phyloP scores from a whole-genome alignment of 306 rosid species.

The Senna siamea region DNA sequence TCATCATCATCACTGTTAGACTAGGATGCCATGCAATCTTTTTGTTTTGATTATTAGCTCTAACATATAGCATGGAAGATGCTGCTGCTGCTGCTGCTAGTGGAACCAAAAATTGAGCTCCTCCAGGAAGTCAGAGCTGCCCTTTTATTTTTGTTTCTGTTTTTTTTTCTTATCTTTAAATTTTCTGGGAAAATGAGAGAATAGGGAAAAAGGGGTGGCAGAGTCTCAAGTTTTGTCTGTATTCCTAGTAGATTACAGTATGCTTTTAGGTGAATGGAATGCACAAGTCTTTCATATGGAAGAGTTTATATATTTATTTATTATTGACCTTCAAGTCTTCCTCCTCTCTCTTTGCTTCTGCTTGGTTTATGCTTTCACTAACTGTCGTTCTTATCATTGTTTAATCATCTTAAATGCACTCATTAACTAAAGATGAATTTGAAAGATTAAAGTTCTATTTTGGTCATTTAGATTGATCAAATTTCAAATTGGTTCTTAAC shows the following conservation, averaged over 20 bases:
- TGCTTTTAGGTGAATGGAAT: neutral
- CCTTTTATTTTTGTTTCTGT: conserved; percentile 23
- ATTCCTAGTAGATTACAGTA: conserved; percentile 1
- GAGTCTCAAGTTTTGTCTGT: conserved; percentile 52
- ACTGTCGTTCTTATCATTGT: neutral
- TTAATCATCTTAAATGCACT: neutral
- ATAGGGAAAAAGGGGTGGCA: conserved; percentile 18
- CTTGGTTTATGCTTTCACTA: conserved; percentile 5
- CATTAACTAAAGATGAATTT: too few relatives aligned
- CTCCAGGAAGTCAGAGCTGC: conserved; percentile 40
- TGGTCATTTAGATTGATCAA: too few relatives aligned
- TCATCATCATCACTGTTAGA: conserved; percentile 19
- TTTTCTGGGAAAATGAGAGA: conserved; percentile 6
- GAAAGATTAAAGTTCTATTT: too few relatives aligned
- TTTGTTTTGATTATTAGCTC: conserved; percentile 2
- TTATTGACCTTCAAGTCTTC: neutral
- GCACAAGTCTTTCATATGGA: neutral
- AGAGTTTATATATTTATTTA: conserved; percentile 11
- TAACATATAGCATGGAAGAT: conserved; percentile 17
- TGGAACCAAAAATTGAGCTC: conserved; percentile 1
- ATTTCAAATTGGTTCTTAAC: too few relatives aligned
- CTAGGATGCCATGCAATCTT: conserved; percentile 37
- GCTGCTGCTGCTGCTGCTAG: neutral
- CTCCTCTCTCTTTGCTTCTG: neutral
- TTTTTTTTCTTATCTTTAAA: conserved; percentile 22